Evolutionary conservation across 805 yeast species (phyloP).

Genomic region (Zygosaccharomyces siamensis): DNA sequence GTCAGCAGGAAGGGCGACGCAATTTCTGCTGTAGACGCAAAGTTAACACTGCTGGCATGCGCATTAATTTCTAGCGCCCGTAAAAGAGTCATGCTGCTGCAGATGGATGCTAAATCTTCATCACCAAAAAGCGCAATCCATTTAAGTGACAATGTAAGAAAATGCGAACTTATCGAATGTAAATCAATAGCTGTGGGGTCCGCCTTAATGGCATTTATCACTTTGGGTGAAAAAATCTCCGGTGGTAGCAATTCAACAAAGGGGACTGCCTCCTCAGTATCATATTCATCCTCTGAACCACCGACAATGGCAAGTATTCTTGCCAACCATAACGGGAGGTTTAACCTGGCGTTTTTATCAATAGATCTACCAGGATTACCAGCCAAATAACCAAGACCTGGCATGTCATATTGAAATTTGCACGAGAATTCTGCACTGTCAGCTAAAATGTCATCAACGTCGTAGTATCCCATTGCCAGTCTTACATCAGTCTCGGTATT

Average conservation of each 20-base stretch:
- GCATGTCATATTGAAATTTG: conserved; percentile 68
- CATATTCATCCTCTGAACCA: conserved; percentile 34
- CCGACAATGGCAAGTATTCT: conserved; percentile 59
- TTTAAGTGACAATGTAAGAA: conserved; percentile 61
- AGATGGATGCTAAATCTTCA: conserved; percentile 50
- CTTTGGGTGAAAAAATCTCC: conserved; percentile 56
- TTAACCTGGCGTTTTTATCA: conserved; percentile 55
- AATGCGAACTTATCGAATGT: conserved; percentile 60
- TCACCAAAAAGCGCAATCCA: conserved; percentile 77
- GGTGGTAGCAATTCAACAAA: conserved; percentile 71
- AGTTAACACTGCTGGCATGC: conserved; percentile 41
- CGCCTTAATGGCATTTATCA: conserved; percentile 77
- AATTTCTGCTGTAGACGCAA: conserved; percentile 27
- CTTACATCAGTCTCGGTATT: neutral
- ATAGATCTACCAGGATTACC: conserved; percentile 64
- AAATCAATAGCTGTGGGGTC: conserved; percentile 63
- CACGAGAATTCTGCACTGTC: conserved; percentile 74
- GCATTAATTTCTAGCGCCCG: conserved; percentile 71
- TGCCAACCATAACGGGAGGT: conserved; percentile 87
- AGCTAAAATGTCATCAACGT: conserved; percentile 69
- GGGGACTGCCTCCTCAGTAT: conserved; percentile 35
- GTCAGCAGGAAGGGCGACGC: conserved; percentile 47
- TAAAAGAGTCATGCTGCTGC: conserved; percentile 49
- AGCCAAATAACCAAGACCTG: conserved; percentile 83
- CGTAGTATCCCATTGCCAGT: conserved; percentile 50